Evolutionary conservation across 345 rosid species (phyloP), one percentile per base, ranked within the genome.

Genomic region (Ricinus communis): DNA sequence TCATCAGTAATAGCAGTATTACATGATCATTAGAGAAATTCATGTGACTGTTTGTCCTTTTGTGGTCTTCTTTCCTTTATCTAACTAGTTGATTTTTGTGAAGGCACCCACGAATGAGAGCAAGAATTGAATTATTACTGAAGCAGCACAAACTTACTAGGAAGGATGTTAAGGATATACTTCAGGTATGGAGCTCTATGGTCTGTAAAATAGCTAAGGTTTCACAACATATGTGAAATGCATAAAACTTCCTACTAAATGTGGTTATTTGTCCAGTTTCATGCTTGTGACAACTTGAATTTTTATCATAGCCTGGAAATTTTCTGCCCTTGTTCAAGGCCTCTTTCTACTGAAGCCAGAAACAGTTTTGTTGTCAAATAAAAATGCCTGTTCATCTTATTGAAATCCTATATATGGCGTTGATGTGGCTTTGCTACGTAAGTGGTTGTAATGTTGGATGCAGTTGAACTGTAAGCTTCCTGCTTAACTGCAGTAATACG

Each of bases 121-220:
- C 88, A 15, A 89, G 99, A 75, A 87, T 92, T 65, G 99, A 95
- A 67, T 85, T 90, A 67, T 80, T 95, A 68, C 87, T 95, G 73
- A 95, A 87, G 82, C 99, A 92, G 82, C 95, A 95, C 71, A 92
- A 86, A 76, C 97, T 95, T 30, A 88, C 86, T 15, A 92, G 82
- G 82, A 68, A 80, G 14, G 90, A 95, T 52, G 83, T 95, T 15
- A 84, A 79, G 80, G 86, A 90, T 77, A 86, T 95, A 62, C 97
- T 95, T 47, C 89, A 90, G 97, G 99, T 94, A 82, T 57, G 31
- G 75, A 10, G 50, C 46, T 65, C 47, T 47, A 38, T 21, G 45
- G 25, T 0, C 65, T 47, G 24, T 52, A 7, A 36, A 27, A 54
- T 68, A 8, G 4, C 61, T 47, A 2, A 2, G 22, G 28, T 50